A percentile compares a stretch with the other conserved stretches of the same genome.
phyloP scores from a whole-genome alignment of 495 filamentous ascomycete species.

The Penicillium canariense region DNA sequence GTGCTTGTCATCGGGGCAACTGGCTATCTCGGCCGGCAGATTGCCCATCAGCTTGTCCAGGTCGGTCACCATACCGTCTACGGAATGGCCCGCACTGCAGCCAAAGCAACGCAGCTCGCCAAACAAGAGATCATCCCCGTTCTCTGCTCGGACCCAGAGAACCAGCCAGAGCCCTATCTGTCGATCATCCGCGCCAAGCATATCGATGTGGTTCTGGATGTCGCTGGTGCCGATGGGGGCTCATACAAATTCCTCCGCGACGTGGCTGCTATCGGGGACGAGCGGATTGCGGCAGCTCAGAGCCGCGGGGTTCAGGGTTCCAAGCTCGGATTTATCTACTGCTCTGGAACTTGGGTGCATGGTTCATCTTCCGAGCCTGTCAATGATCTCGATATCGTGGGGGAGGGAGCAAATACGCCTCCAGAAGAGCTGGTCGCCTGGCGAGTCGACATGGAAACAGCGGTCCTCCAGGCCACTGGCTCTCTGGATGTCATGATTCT shows the following conservation, averaged over 20 bases:
- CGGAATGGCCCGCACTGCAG: slow-evolving; percentile 44
- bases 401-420: background rate
- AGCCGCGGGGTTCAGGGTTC: background rate
- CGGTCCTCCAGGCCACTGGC: background rate
- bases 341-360: slow-evolving; percentile 13
- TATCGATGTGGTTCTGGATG: slow-evolving; percentile 8
- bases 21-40: slow-evolving; percentile 60
- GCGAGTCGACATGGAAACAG: slow-evolving; percentile 7
- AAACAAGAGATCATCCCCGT: slow-evolving; percentile 7
- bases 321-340: slow-evolving; percentile 11
- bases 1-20: slow-evolving; percentile 10
- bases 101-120: slow-evolving; percentile 4
- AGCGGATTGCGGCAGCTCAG: background rate
- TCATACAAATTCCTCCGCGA: slow-evolving; percentile 1
- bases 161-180: background rate
- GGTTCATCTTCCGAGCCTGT: slow-evolving; percentile 1
- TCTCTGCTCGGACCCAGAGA: slow-evolving; percentile 1
- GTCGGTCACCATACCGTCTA: slow-evolving; percentile 40
- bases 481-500: slow-evolving; percentile 9
- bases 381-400: slow-evolving; percentile 9
- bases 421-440: slow-evolving; percentile 6
- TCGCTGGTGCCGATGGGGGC: background rate
- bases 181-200: slow-evolving; percentile 3
- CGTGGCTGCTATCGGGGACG: background rate
- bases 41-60: slow-evolving; percentile 5